These are phyloP conservation scores for Cymbomonas tetramitiformis DNA, from an alignment of 139 green algal species.

Conservation along the genomic window DNA sequence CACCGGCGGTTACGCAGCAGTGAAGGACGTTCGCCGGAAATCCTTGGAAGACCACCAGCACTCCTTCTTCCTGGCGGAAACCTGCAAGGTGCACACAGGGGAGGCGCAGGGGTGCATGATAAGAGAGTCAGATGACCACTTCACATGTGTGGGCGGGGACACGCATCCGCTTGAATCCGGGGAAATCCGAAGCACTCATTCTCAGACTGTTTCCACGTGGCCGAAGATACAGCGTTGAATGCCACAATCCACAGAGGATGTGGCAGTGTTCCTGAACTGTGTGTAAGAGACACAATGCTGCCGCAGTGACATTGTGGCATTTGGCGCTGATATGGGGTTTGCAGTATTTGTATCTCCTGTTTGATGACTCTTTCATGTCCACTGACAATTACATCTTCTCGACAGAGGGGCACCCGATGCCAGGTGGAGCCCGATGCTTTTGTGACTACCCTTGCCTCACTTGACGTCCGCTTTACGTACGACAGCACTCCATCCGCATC, in stretches of 20 bases:
- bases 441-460: too few species aligned
- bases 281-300: neutral
- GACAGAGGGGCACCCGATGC: slow-evolving; percentile 57
- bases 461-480: too few species aligned
- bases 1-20: slow-evolving; percentile 30
- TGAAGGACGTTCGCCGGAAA: slow-evolving; percentile 27
- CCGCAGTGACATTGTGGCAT: neutral
- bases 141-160: too few species aligned
- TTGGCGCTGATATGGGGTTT: neutral
- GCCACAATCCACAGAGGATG: too few species aligned
- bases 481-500: too few species aligned
- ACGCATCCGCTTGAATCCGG: too few species aligned
- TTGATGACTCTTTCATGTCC: slow-evolving; percentile 2
- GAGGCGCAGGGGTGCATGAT: neutral
- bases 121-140: neutral
- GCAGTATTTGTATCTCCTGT: slow-evolving; percentile 18
- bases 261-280: too few species aligned
- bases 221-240: too few species aligned
- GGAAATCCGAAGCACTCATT: too few species aligned
- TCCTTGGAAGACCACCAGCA: slow-evolving; percentile 67
- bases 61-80: slow-evolving; percentile 80
- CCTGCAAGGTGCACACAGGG: slow-evolving; percentile 45
- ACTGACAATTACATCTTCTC: slow-evolving; percentile 49
- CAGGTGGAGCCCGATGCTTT: too few species aligned
- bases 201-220: too few species aligned